A percentile compares a stretch with the other conserved stretches of the same genome.
These are phyloP conservation scores for Sicyos baderoa DNA, from an alignment of 306 rosid genomes.

Conservation along the genomic window DNA sequence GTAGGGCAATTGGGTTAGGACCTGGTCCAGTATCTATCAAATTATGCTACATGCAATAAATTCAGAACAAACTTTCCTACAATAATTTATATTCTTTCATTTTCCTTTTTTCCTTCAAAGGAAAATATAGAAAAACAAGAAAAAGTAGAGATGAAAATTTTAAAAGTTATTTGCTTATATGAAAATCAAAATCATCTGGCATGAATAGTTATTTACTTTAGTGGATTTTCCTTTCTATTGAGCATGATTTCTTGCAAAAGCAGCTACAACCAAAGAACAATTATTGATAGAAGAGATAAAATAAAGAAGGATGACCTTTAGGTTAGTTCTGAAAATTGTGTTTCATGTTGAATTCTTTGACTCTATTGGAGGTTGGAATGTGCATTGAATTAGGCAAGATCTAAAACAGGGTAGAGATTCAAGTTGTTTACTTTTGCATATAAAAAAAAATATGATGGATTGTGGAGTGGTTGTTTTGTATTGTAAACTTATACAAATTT, in stretches of 20 bases:
- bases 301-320: conserved; percentile 21
- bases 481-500: background rate
- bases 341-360: conserved; percentile 20
- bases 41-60: conserved; percentile 9
- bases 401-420: background rate
- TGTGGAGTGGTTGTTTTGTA: conserved; percentile 11
- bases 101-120: background rate
- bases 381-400: conserved; percentile 10
- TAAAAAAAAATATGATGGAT: background rate
- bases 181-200: conserved; percentile 12
- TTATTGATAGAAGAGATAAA: background rate
- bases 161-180: background rate
- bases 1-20: conserved; percentile 21
- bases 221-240: background rate
- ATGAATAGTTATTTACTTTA: background rate
- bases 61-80: conserved; percentile 13
- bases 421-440: conserved; percentile 11
- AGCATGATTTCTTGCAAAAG: background rate
- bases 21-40: conserved; percentile 8
- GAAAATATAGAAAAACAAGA: background rate
- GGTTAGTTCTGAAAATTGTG: conserved; percentile 14
- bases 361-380: conserved; percentile 3
- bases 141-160: background rate
- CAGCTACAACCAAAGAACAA: conserved; percentile 11
- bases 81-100: background rate